phyloP scores from a whole-genome alignment of 306 rosid species.

The Ziziphus jujuba region DNA sequence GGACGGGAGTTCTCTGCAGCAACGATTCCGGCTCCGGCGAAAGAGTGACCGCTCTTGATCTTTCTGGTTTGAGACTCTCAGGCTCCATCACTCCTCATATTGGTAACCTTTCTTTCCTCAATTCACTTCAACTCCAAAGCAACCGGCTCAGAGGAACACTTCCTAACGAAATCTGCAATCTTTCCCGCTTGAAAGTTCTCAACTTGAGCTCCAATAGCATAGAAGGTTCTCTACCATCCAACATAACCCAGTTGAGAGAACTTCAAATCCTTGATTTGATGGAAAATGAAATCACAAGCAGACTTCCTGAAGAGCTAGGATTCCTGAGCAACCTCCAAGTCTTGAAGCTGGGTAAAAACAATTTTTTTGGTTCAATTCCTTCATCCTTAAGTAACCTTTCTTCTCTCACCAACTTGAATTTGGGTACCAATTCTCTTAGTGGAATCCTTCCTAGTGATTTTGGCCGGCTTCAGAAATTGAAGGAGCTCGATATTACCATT shows the following conservation, averaged over 20 bases:
- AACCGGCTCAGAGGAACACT: conserved; percentile 49
- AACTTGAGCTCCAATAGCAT: conserved; percentile 54
- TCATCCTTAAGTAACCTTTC: conserved; percentile 56
- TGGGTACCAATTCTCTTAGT: conserved; percentile 56
- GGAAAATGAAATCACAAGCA: conserved; percentile 42
- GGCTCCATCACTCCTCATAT: conserved; percentile 52
- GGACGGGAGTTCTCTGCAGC: conserved; percentile 66
- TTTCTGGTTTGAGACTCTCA: conserved; percentile 45
- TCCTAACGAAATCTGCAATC: conserved; percentile 40
- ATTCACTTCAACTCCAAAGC: conserved; percentile 44
- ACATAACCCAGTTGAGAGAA: conserved; percentile 36
- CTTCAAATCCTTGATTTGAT: conserved; percentile 53
- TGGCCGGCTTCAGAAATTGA: conserved; percentile 44
- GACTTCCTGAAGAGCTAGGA: conserved; percentile 41
- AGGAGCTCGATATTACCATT: conserved; percentile 49
- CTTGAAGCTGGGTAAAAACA: conserved; percentile 49
- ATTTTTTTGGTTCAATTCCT: conserved; percentile 49
- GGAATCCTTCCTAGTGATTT: conserved; percentile 57
- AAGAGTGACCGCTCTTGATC: conserved; percentile 51
- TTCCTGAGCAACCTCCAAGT: conserved; percentile 45
- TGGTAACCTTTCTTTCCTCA: conserved; percentile 57
- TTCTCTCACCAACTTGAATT: conserved; percentile 41
- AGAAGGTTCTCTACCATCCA: conserved; percentile 45
- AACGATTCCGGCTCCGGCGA: neutral
- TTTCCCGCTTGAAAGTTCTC: conserved; percentile 41